Conservation (phyloP, 345 rosid species). For the Linum usitatissimum region DNA sequence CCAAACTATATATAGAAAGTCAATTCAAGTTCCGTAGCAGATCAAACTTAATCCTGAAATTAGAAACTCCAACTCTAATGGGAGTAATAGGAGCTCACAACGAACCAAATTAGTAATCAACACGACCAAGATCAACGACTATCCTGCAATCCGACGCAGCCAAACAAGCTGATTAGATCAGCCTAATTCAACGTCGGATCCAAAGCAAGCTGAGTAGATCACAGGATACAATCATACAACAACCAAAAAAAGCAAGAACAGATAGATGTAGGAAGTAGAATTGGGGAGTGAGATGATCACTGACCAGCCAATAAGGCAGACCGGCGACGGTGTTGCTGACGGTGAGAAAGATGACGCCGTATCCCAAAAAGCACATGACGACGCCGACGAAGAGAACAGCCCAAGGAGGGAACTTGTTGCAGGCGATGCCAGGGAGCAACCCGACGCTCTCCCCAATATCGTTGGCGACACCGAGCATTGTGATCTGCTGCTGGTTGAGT, state of each 20-base stretch:
- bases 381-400: slow-evolving; percentile 57
- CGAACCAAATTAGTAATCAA: no score
- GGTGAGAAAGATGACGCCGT: slow-evolving; percentile 82
- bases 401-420: slow-evolving; percentile 94
- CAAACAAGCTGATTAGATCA: neutral
- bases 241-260: neutral
- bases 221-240: no score
- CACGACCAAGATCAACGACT: neutral
- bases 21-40: no score
- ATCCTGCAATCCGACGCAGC: neutral
- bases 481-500: slow-evolving; percentile 65
- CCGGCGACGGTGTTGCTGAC: slow-evolving; percentile 42
- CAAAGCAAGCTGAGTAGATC: neutral
- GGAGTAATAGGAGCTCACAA: neutral
- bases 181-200: neutral
- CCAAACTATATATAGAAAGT: no score
- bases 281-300: slow-evolving; percentile 2
- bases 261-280: neutral
- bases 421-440: slow-evolving; percentile 68
- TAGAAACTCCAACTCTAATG: neutral
- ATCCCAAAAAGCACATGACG: slow-evolving; percentile 65
- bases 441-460: slow-evolving; percentile 91
- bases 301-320: slow-evolving; percentile 83
- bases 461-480: slow-evolving; percentile 85
- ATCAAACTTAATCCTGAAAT: neutral